A percentile compares a stretch with the other conserved stretches of the same genome.
Evolutionary conservation across 2,329 filamentous ascomycete species (phyloP).

Genomic region (Fusarium stilboides): DNA sequence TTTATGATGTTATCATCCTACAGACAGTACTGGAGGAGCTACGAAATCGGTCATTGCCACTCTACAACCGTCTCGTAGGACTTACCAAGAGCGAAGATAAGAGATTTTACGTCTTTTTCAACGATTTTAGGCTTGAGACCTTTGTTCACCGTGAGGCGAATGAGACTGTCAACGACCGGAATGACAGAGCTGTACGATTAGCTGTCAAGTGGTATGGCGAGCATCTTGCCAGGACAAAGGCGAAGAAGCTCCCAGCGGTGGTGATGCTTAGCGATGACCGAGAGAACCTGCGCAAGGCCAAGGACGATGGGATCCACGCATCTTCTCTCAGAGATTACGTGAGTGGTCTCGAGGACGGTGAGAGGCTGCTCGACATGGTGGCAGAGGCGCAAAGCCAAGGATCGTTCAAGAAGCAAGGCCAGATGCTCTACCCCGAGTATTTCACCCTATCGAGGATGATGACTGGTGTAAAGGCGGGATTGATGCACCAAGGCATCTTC

Average conservation of each 20-base stretch:
- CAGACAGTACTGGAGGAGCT: conserved; percentile 98
- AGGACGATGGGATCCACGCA: conserved; percentile 79
- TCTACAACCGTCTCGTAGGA: conserved; percentile 93
- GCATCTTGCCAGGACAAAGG: conserved; percentile 79
- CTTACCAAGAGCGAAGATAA: conserved; percentile 97
- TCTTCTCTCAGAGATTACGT: conserved; percentile 84
- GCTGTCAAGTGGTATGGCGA: conserved; percentile 92
- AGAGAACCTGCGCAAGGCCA: conserved; percentile 87
- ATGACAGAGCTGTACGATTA: conserved; percentile 89
- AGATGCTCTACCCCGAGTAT: conserved; percentile 91
- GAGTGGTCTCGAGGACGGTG: conserved; percentile 84
- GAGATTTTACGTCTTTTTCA: conserved; percentile 99
- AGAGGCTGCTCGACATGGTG: conserved; percentile 93
- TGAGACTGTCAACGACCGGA: conserved; percentile 96
- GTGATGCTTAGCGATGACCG: conserved; percentile 96
- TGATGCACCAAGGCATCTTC: conserved; percentile 94
- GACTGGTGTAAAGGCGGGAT: conserved; percentile 90
- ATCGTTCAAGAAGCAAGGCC: conserved; percentile 72
- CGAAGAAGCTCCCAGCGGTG: conserved; percentile 77
- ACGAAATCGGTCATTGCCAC: conserved; percentile 90
- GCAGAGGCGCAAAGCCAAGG: conserved; percentile 81
- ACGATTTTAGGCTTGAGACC: conserved; percentile 95
- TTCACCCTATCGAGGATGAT: conserved; percentile 91
- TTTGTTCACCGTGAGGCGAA: conserved; percentile 81
- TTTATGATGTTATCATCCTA: conserved; percentile 96